phyloP scores from a whole-genome alignment of 306 rosid species.

The Lupinus albus region DNA sequence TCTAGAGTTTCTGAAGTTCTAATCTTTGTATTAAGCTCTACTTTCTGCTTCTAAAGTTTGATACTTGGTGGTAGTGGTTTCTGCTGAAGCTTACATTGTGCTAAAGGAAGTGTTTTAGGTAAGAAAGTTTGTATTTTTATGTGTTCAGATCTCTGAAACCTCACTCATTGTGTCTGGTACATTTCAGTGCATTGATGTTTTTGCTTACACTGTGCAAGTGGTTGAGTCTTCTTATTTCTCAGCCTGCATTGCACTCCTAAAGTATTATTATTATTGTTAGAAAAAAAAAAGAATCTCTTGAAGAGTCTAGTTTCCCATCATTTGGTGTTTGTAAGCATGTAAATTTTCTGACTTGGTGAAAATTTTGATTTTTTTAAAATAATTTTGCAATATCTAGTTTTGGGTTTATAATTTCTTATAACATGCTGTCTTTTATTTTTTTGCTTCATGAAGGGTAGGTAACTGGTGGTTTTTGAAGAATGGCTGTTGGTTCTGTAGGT shows the following conservation, averaged over 20 bases:
- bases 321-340: constrained; percentile 30
- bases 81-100: constrained; percentile 44
- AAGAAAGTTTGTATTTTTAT: constrained; percentile 41
- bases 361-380: no score
- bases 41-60: constrained; percentile 36
- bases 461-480: constrained; percentile 36
- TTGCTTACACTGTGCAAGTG: constrained; percentile 29
- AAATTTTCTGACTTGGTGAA: constrained; percentile 36
- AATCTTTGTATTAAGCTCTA: constrained; percentile 35
- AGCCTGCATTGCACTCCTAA: constrained; percentile 40
- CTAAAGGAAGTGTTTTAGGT: constrained; percentile 48
- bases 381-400: constrained; percentile 23
- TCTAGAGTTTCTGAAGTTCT: constrained; percentile 28
- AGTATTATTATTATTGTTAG: background rate
- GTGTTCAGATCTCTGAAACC: constrained; percentile 56
- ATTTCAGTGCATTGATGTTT: constrained; percentile 43
- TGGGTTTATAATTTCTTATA: constrained; percentile 15
- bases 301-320: constrained; percentile 36
- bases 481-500: constrained; percentile 19
- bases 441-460: constrained; percentile 39
- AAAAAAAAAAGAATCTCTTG: constrained; percentile 35
- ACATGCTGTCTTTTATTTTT: constrained; percentile 1
- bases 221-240: constrained; percentile 38
- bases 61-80: constrained; percentile 38
- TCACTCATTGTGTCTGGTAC: constrained; percentile 38